A percentile compares a stretch with the other conserved stretches of the same genome.
Evolutionary conservation across 495 filamentous ascomycete genomes (phyloP).

Genomic region (Talaromyces stipitatus): DNA sequence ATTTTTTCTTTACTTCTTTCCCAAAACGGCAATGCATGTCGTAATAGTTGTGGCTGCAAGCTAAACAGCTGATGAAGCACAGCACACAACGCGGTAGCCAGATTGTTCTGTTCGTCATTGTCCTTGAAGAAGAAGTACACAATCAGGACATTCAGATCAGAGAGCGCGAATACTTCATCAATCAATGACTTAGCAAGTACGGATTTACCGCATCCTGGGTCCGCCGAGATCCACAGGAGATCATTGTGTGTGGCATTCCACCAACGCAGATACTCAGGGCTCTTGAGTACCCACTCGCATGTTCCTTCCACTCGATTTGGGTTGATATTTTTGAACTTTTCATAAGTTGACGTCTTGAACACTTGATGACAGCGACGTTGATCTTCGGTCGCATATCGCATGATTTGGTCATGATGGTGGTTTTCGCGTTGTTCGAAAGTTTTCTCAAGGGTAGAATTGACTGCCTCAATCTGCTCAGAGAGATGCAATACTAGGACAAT

Average conservation of each 20-base stretch:
- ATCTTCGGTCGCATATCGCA: constrained; percentile 10
- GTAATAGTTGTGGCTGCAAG: too few species aligned
- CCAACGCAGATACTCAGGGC: constrained; percentile 24
- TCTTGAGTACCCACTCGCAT: too few species aligned
- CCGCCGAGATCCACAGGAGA: constrained; percentile 37
- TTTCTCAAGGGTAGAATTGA: neutral
- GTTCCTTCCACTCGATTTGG: too few species aligned
- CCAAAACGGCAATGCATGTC: too few species aligned
- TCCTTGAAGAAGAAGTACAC: too few species aligned
- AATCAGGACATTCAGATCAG: too few species aligned
- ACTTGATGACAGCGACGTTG: constrained; percentile 16
- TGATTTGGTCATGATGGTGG: neutral
- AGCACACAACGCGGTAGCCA: too few species aligned
- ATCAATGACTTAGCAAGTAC: constrained; percentile 30
- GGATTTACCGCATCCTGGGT: constrained; percentile 36
- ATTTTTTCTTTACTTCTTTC: too few species aligned
- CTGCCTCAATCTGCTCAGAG: neutral
- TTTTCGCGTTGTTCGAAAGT: neutral
- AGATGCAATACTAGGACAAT: neutral
- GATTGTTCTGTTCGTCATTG: too few species aligned
- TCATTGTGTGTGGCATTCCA: constrained; percentile 13
- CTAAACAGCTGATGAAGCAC: too few species aligned
- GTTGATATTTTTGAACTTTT: too few species aligned
- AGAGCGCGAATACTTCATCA: constrained; percentile 8
- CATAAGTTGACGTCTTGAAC: too few species aligned